Conservation (phyloP, 2,329 filamentous ascomycete genomes). For the Neopestalotiopsis sp. region DNA sequence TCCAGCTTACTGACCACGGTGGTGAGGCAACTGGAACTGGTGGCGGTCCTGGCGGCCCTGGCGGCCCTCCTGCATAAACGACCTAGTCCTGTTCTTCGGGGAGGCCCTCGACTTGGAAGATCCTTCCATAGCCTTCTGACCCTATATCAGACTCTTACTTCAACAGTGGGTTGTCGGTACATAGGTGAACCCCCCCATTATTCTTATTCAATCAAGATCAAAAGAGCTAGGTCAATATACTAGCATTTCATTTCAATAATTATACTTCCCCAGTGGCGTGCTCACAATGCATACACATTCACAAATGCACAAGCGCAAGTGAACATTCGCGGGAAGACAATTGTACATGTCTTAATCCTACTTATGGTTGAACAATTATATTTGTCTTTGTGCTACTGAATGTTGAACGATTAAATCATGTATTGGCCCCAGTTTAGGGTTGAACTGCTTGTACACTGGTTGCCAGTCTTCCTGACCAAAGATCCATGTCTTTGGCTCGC, state of each 20-base stretch:
- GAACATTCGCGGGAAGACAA: too few species aligned
- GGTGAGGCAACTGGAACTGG: constrained; percentile 6
- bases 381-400: background rate
- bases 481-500: constrained; percentile 30
- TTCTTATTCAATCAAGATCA: too few species aligned
- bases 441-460: background rate
- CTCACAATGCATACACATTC: too few species aligned
- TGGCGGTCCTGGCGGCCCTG: background rate
- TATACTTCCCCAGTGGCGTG: too few species aligned
- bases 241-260: too few species aligned
- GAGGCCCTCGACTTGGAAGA: background rate
- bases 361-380: too few species aligned
- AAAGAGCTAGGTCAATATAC: too few species aligned
- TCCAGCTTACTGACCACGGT: constrained; percentile 8
- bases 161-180: background rate
- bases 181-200: too few species aligned
- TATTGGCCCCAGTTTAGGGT: background rate
- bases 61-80: background rate
- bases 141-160: background rate
- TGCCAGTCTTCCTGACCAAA: constrained; percentile 33
- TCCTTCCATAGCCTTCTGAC: background rate
- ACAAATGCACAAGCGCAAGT: too few species aligned
- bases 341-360: too few species aligned
- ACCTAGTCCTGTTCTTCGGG: background rate
- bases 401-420: background rate